Evolutionary conservation across 495 filamentous ascomycete genomes (phyloP), one percentile per base, ranked within the genome.

Genomic region (Hypoxylon cercidicola): DNA sequence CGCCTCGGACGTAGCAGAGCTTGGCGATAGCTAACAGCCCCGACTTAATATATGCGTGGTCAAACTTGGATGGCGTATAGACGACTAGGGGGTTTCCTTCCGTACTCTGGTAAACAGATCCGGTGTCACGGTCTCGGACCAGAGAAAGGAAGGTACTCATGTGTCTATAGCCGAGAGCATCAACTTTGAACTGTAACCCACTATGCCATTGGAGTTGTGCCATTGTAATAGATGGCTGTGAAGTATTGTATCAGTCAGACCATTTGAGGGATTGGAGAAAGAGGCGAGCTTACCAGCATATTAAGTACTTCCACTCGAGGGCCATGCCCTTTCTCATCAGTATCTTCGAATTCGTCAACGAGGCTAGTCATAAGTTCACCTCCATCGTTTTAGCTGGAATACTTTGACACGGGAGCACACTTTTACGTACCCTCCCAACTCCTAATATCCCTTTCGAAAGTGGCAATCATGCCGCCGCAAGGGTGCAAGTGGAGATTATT

Each of bases 401-500:
- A 25, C 15, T 16, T 20, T 5, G 12, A 19, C 1, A 32, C 8
- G 30, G 6, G 23, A 5, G 5, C 2, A 25, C 4, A 7, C 12
- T 11, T 23, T 30, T 0, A 20, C 52, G 43, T 52, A 68, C 65
- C 89, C 81, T 92, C 89, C 89, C 89, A 92, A 0, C 87, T 87
- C 9, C 79, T 78, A 15, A 84, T 74, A 21, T 84, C 81, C 20
- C 89, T 77, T 8, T 85, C 77, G 66, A 85, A 90, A 9, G 86
- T 75, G 10, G 82, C 88, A 6, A 75, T 74, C 21, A 84, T 62
- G 8, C 84, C 48, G 37, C 78, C 74, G 1, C 85, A 84, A 12
- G 90, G 91, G 62, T 94, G 91, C 7, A 91, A 69, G 68, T 92
- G 73, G 6, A 94, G 84, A 62, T 93, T 86, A 12, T 81, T 84